Evolutionary conservation across 441 rosid genomes (phyloP), one percentile per base, ranked within the genome.

Genomic region (Iberis amara): DNA sequence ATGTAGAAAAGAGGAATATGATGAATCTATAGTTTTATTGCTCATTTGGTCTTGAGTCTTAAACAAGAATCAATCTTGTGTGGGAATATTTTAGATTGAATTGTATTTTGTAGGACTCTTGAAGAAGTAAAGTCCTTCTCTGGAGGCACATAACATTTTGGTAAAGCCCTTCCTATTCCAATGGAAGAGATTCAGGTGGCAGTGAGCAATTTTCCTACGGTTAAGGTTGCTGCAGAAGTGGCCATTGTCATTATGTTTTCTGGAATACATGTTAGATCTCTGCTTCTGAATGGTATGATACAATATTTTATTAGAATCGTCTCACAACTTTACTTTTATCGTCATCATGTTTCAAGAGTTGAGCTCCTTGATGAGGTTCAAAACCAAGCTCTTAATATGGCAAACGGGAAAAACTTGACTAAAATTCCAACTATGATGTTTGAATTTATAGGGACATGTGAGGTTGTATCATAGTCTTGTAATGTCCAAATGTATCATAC

Each of bases 171-270:
- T n/a, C n/a, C n/a, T n/a, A n/a, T n/a, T n/a, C n/a, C n/a, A n/a
- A n/a, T n/a, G n/a, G n/a, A n/a, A n/a, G n/a, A n/a, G n/a, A n/a
- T 61, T 72, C 80, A 91, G 98, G 96, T 87, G 55, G 98, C 98
- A 61, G 76, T 81, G 85, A 87, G 96, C 62, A 91, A 83, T 72
- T 91, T 87, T 60, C 91, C 96, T 31, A 74, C 98, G 21, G 66
- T 91, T 32, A 87, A 91, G 72, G 96, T 83, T 79, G 98, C 96
- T 27, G 95, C 98, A 57, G 91, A 91, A 65, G 98, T 91, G 66
- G 92, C 98, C 37, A 87, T 85, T 79, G 89, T 85, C 38, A 64
- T 90, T 21, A 83, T 87, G 96, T 48, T 70, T 64, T 76, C 89
- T 55, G 96, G 96, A 44, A 81, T 90, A 72, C 96, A 86, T 87